phyloP scores from a whole-genome alignment of 305 asterid species.

The Solanum hybrid region DNA sequence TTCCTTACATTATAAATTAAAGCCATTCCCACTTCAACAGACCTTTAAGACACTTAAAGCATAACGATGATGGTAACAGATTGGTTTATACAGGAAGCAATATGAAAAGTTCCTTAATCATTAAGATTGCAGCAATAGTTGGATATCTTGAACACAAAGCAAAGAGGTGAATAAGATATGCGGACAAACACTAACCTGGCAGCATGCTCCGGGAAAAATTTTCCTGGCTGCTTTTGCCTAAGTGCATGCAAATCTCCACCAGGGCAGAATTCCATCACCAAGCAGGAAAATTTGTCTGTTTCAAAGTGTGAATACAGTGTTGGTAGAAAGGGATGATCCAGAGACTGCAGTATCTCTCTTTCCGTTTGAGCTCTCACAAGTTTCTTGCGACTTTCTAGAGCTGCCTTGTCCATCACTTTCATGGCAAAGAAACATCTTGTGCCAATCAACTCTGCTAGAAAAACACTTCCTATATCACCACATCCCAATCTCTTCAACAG shows the following conservation, averaged over 20 bases:
- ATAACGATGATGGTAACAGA: not conserved
- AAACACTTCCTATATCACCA: conserved; percentile 50
- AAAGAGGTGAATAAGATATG: not conserved
- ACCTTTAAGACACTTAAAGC: not conserved
- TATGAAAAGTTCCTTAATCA: not conserved
- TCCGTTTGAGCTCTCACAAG: conserved; percentile 51
- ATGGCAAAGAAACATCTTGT: conserved; percentile 44
- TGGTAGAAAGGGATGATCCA: conserved; percentile 55
- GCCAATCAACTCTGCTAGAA: conserved; percentile 40
- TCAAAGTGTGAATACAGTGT: conserved; percentile 46
- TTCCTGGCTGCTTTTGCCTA: conserved; percentile 48
- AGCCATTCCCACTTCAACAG: not conserved
- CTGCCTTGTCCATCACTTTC: conserved; percentile 51
- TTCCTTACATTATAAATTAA: not conserved
- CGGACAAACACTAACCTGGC: conserved; percentile 31
- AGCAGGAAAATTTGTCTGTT: conserved; percentile 39
- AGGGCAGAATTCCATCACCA: conserved; percentile 54
- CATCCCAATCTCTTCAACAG: conserved; percentile 39
- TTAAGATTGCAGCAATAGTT: not conserved
- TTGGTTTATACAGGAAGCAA: not conserved
- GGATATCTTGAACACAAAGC: not conserved
- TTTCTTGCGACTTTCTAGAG: conserved; percentile 37
- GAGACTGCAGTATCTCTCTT: conserved; percentile 44
- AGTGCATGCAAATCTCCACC: conserved; percentile 54
- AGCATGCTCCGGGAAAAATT: conserved; percentile 42